Evolutionary conservation across 192 early-diverging fungal species (phyloP), one percentile per base, ranked within the genome.

Genomic region (Backusella psychrophila): DNA sequence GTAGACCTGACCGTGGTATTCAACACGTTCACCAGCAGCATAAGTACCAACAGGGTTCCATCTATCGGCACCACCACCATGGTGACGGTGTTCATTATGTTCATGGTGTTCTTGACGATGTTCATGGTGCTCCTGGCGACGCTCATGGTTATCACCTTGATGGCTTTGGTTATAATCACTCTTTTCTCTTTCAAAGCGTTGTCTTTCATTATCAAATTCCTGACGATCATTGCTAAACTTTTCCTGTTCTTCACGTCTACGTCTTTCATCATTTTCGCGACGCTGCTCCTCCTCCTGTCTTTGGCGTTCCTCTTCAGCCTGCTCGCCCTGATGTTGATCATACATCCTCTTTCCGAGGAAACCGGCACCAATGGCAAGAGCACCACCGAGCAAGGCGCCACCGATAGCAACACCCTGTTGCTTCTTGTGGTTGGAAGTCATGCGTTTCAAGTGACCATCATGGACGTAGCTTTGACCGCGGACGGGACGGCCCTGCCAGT

Each of bases 41-140:
- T 87, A 87, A 49, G 41, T 82, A 38, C 86, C 86, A 39, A 80
- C 75, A 9, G 78, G 75, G 33, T 85, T 75, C 86, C 86, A 87
- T 65, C 83, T 76, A 1, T 66, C 34, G 26, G 38, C 77, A 69
- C 23, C 69, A 71, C 69, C 34, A 14, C 36, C 21, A 17, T 71
- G 39, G 5, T 79, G 68, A 23, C 63, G 68, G 4, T 77, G 53
- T 39, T 81, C 68, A 2, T 29, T 8, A 3, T 63, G 56, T 14
- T 63, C 19, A 59, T 26, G 56, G 17, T 78, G 38, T 9, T 74
- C 34, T 14, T 78, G 63, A n/a, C 78, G 73, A 2, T 75, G 14
- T 1, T 52, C 63, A 19, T 21, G 33, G 41, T 63, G 49, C 26
- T 72, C 56, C 21, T 63, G 56, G 12, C 56, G 56, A 63, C 56